Evolutionary conservation across 2,329 filamentous ascomycete species (phyloP), one percentile per base, ranked within the genome.

Genomic region (Fusarium sarcochroum): DNA sequence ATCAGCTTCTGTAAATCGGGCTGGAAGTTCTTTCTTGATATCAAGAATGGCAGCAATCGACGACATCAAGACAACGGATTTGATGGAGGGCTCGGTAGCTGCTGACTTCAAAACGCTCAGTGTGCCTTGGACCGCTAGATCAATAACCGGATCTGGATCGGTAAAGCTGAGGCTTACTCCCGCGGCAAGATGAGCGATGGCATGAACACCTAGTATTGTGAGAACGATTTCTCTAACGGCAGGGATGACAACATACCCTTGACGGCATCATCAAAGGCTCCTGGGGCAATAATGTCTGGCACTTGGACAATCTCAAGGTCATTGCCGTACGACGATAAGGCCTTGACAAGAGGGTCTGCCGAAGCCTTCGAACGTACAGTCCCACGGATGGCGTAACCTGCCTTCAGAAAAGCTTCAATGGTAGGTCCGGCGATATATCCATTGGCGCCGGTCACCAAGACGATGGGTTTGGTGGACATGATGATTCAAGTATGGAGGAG

Each of bases 341-440:
- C 49, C 18, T 65, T 55, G 5, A 72, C 34, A 1, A 74, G 63
- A 10, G 57, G 17, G 2, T 73, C 60, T 21, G 66, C 68, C 3
- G 72, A 74, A 17, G 59, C n/a, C 17, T 48, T 73, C 3, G 78
- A 79, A 3, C 80, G 77, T 6, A 77, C 78, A 2, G 76, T 80
- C 49, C 79, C 80, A 3, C 79, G 76, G n/a, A 81, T 78, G 1
- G 71, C 72, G 53, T 81, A 81, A 4, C 80, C 80, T 14, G 74
- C 75, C 18, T 76, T 55, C 7, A 82, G 77, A 20, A 81, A 76
- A 17, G 76, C 73, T 20, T 78, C 72, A 21, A 79, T 76, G 15
- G 80, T 76, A n/a, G 76, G 71, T 14, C 73, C 75, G 18, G 75
- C 79, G 40, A 82, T 80, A 69, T 79, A 82, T 53, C 79, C 80